phyloP scores from a whole-genome alignment of 2,329 filamentous ascomycete species.

The Diaporthe ampelina region DNA sequence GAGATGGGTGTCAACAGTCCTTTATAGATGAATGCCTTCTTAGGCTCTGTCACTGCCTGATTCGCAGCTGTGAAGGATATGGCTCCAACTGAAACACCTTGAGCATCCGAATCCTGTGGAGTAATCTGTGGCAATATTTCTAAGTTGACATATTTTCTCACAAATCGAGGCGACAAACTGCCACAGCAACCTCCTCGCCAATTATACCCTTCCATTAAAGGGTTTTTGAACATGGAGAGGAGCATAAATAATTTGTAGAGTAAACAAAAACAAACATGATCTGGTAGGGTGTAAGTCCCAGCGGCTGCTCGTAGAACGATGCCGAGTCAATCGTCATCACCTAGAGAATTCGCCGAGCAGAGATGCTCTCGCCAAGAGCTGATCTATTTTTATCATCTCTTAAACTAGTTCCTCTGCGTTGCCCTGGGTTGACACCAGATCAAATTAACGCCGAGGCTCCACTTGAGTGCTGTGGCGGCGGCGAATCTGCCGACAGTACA shows the following conservation, averaged over 20 bases:
- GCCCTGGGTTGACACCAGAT: neutral
- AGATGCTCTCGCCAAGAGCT: neutral
- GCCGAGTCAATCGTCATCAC: neutral
- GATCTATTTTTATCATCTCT: neutral
- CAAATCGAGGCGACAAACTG: neutral
- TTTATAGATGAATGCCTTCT: too few relatives aligned
- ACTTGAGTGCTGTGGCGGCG: constrained; percentile 4
- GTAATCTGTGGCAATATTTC: too few relatives aligned
- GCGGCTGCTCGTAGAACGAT: neutral
- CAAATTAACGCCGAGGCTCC: neutral
- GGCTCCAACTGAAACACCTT: too few relatives aligned
- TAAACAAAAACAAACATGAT: too few relatives aligned
- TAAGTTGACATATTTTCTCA: neutral
- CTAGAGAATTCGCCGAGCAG: neutral
- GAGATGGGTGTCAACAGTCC: too few relatives aligned
- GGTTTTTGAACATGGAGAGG: too few relatives aligned
- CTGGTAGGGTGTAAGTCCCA: too few relatives aligned
- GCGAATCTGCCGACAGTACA: constrained; percentile 8
- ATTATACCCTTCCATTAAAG: too few relatives aligned
- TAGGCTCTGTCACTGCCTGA: neutral
- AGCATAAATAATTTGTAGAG: too few relatives aligned
- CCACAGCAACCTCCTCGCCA: neutral
- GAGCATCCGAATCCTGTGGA: too few relatives aligned
- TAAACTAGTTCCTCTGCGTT: too few relatives aligned
- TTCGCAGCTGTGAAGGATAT: neutral